Conservation (phyloP, 345 rosid genomes). For the Lenwebbia sp. region DNA sequence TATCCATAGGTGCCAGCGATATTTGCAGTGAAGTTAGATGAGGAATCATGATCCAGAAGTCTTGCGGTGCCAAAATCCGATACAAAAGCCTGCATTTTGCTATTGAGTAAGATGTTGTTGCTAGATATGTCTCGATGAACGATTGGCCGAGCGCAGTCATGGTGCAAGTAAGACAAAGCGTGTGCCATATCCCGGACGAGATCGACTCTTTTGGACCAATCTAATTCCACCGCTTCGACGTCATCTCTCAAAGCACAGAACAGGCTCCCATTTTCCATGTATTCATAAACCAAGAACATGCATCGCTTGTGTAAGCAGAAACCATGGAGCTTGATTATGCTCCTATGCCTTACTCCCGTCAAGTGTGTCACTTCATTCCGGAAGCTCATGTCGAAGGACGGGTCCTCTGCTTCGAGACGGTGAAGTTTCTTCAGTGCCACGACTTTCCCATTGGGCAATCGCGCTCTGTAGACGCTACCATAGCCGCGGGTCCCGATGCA, state of each 20-base stretch:
- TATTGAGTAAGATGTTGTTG: conserved; percentile 4
- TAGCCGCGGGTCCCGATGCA: conserved; percentile 18
- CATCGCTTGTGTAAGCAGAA: too few species aligned
- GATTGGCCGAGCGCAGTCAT: neutral
- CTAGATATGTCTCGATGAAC: conserved; percentile 18
- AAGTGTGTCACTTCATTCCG: neutral
- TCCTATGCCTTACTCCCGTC: conserved; percentile 1
- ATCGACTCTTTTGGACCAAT: too few species aligned
- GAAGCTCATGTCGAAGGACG: neutral
- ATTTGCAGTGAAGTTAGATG: neutral
- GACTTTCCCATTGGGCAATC: neutral
- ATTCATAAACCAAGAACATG: too few species aligned
- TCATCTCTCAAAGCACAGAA: too few species aligned
- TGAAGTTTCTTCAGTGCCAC: conserved; percentile 14
- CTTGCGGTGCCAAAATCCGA: conserved; percentile 13
- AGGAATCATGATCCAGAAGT: neutral
- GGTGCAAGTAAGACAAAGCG: conserved; percentile 8
- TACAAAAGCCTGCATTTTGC: neutral
- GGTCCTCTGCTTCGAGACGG: neutral
- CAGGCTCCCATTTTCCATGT: too few species aligned
- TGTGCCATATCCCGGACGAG: too few species aligned
- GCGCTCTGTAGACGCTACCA: conserved; percentile 22
- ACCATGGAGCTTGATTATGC: too few species aligned
- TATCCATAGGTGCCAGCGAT: conserved; percentile 16
- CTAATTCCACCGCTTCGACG: too few species aligned